These are phyloP conservation scores for Chaetoceros tenuissimus DNA, from an alignment of 108 stramenopile genomes.

Conservation along the genomic window DNA sequence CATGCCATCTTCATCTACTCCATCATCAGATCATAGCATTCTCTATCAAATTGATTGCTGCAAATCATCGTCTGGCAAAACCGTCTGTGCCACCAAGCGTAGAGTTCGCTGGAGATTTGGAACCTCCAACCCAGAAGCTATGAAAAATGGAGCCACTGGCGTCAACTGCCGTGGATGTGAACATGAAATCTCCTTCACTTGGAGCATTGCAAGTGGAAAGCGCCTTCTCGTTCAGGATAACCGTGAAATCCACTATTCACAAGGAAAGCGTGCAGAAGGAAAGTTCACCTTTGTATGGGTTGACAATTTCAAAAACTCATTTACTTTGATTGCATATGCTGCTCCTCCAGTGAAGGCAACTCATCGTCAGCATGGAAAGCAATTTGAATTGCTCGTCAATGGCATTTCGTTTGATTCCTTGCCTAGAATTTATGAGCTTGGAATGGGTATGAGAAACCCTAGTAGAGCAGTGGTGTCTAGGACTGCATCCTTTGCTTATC, in stretches of 20 bases:
- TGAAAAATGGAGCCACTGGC: constrained; percentile 38
- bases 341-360: constrained; percentile 25
- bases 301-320: constrained; percentile 33
- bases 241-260: constrained; percentile 54
- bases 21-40: background rate
- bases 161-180: constrained; percentile 74
- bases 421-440: constrained; percentile 74
- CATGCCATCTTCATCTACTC: background rate
- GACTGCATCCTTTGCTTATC: background rate
- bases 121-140: constrained; percentile 48
- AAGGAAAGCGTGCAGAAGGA: constrained; percentile 30
- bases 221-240: constrained; percentile 52
- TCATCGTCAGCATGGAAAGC: constrained; percentile 24
- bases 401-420: constrained; percentile 64
- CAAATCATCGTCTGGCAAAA: constrained; percentile 44
- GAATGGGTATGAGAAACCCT: constrained; percentile 6
- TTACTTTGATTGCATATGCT: constrained; percentile 49
- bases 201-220: constrained; percentile 73
- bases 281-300: constrained; percentile 47
- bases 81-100: constrained; percentile 60
- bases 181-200: constrained; percentile 71
- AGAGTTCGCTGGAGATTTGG: constrained; percentile 74
- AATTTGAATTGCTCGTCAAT: constrained; percentile 68
- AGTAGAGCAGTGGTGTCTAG: background rate
- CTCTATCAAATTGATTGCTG: background rate